phyloP scores from a whole-genome alignment of 2,329 filamentous ascomycete genomes.

The Dothistroma pini region DNA sequence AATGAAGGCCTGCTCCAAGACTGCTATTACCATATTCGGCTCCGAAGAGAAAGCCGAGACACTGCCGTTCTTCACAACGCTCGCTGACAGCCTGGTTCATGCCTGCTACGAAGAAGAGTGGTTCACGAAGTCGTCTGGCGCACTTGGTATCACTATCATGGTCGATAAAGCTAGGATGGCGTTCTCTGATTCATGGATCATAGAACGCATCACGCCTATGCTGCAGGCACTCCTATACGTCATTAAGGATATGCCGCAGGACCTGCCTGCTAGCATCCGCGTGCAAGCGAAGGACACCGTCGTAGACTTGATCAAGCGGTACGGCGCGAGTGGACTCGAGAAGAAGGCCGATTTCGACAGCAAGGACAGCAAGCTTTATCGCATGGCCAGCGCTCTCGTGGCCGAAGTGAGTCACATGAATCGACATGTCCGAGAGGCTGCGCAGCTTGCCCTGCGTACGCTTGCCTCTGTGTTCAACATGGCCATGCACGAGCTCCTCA shows the following conservation, averaged over 20 bases:
- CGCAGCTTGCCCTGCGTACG: slow-evolving; percentile 73
- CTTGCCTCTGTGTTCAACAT: slow-evolving; percentile 74
- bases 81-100: slow-evolving; percentile 83
- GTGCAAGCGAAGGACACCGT: slow-evolving; percentile 78
- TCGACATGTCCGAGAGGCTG: slow-evolving; percentile 84
- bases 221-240: slow-evolving; percentile 91
- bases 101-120: slow-evolving; percentile 97
- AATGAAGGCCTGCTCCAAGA: slow-evolving; percentile 72
- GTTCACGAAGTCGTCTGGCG: slow-evolving; percentile 95
- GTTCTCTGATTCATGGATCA: slow-evolving; percentile 79
- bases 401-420: slow-evolving; percentile 94
- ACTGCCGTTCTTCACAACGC: slow-evolving; percentile 78
- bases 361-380: slow-evolving; percentile 63
- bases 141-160: slow-evolving; percentile 82
- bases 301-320: slow-evolving; percentile 66
- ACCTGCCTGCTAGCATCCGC: slow-evolving; percentile 86
- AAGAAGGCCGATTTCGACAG: slow-evolving; percentile 75
- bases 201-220: slow-evolving; percentile 79
- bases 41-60: slow-evolving; percentile 66
- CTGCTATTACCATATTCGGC: slow-evolving; percentile 72
- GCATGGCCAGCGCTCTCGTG: slow-evolving; percentile 80
- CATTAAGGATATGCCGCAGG: slow-evolving; percentile 95
- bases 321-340: slow-evolving; percentile 68
- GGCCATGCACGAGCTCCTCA: slow-evolving; percentile 82
- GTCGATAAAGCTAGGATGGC: slow-evolving; percentile 80